Percentiles rank a stretch among this genome's conserved stretches.
These are phyloP conservation scores for Apophysomyces ossiformis DNA, from an alignment of 371 early-diverging fungal species.

Conservation along the genomic window DNA sequence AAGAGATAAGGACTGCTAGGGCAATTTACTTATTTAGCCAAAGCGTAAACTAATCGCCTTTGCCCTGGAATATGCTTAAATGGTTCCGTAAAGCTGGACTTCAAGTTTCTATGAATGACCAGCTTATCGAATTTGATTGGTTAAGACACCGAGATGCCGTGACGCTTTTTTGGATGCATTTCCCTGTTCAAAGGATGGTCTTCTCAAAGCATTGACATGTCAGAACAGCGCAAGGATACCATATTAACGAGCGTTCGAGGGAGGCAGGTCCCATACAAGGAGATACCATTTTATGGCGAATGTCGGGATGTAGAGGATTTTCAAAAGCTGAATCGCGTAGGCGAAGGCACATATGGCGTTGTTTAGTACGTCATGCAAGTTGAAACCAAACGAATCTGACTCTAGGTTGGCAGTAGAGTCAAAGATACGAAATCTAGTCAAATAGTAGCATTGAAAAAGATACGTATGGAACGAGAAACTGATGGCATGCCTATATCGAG, in stretches of 20 bases:
- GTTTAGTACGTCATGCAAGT: constrained; percentile 68
- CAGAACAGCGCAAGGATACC: constrained; percentile 3
- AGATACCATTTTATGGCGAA: constrained; percentile 53
- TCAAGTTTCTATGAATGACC: too few species aligned
- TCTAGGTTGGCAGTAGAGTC: constrained; percentile 51
- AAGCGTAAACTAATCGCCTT: too few species aligned
- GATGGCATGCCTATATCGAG: constrained; percentile 85
- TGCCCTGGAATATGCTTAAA: too few species aligned
- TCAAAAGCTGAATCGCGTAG: constrained; percentile 71
- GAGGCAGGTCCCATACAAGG: constrained; percentile 30
- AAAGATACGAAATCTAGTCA: constrained; percentile 64
- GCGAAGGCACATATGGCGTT: constrained; percentile 89
- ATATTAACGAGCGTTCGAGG: constrained; percentile 37
- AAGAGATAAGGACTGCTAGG: too few species aligned
- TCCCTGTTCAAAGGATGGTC: too few species aligned
- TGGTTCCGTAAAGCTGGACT: too few species aligned
- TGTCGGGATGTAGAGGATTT: constrained; percentile 72
- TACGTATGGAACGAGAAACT: constrained; percentile 84
- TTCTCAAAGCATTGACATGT: not conserved
- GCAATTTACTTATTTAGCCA: too few species aligned
- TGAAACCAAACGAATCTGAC: constrained; percentile 17
- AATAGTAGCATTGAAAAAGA: constrained; percentile 90
- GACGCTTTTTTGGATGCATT: too few species aligned
- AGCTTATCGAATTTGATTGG: too few species aligned
- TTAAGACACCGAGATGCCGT: too few species aligned